Percentiles rank a stretch among this genome's conserved stretches.
phyloP scores from a whole-genome alignment of 768 basidiomycete species.

The Mycena latifolia region DNA sequence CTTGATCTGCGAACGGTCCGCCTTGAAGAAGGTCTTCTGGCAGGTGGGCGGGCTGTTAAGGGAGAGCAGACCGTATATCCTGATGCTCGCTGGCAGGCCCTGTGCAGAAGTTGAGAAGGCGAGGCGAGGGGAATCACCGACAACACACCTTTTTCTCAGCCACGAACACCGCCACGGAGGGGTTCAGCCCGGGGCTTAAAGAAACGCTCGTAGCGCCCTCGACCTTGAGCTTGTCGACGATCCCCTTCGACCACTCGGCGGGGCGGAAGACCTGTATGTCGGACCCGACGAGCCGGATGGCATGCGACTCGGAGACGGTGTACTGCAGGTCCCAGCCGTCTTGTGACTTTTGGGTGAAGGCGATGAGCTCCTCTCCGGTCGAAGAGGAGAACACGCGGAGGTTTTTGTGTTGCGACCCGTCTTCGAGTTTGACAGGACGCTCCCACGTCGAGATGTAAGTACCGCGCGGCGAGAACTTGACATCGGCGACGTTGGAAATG shows the following conservation, averaged over 20 bases:
- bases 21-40: constrained; percentile 96
- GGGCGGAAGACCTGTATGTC: constrained; percentile 91
- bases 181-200: constrained; percentile 88
- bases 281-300: constrained; percentile 80
- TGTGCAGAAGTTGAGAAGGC: constrained; percentile 41
- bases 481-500: constrained; percentile 82
- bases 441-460: constrained; percentile 97
- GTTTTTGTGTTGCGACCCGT: constrained; percentile 94
- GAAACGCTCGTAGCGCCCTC: constrained; percentile 85
- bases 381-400: constrained; percentile 90
- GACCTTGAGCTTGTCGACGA: constrained; percentile 84
- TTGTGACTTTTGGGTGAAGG: constrained; percentile 91
- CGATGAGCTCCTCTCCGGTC: constrained; percentile 87
- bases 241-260: constrained; percentile 81
- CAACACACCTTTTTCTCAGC: constrained; percentile 88
- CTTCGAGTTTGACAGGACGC: constrained; percentile 91
- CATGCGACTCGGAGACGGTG: constrained; percentile 90
- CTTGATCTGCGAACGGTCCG: constrained; percentile 92
- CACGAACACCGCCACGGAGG: constrained; percentile 91
- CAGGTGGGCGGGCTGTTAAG: constrained; percentile 76
- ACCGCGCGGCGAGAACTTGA: constrained; percentile 93
- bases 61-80: constrained; percentile 81
- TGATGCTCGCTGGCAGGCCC: constrained; percentile 91
- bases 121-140: neutral
- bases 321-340: constrained; percentile 95